Evolutionary conservation across 371 early-diverging fungal species (phyloP).

Genomic region (Mucor circinelloides): DNA sequence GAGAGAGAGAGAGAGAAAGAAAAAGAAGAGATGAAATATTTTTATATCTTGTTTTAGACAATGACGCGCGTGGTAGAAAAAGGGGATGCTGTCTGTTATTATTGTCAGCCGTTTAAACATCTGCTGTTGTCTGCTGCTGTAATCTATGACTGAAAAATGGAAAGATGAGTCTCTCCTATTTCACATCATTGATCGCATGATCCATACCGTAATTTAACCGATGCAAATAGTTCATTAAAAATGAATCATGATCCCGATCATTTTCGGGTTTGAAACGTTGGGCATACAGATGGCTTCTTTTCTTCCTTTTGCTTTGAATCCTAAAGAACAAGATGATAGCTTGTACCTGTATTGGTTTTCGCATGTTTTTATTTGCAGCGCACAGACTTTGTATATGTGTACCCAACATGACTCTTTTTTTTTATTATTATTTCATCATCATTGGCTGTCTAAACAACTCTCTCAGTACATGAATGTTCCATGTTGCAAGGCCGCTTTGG

Average conservation of each 20-base stretch:
- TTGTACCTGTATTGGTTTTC: not conserved
- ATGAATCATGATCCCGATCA: not conserved
- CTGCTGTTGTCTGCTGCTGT: constrained; percentile 12
- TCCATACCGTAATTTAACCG: constrained; percentile 16
- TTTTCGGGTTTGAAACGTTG: not conserved
- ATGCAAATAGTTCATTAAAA: not conserved
- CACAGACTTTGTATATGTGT: constrained; percentile 8
- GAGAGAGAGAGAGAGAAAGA: constrained; percentile 1
- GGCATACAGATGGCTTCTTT: not conserved
- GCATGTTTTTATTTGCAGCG: not conserved
- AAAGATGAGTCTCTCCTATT: constrained; percentile 1
- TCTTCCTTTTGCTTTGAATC: not conserved
- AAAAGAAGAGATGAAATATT: not conserved
- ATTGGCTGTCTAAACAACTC: too few species aligned
- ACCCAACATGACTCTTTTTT: not conserved
- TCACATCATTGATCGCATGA: constrained; percentile 15
- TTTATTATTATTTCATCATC: too few species aligned
- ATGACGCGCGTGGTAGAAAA: constrained; percentile 19
- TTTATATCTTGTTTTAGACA: constrained; percentile 10
- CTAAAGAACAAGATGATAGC: not conserved
- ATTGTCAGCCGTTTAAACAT: constrained; percentile 3
- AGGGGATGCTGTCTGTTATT: constrained; percentile 8
- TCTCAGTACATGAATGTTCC: too few species aligned
- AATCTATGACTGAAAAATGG: not conserved
- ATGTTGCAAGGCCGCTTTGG: too few species aligned